Percentiles rank a stretch among this genome's conserved stretches.
Conservation (phyloP, 73 alveolate species). For the Tetrahymena borealis region DNA sequence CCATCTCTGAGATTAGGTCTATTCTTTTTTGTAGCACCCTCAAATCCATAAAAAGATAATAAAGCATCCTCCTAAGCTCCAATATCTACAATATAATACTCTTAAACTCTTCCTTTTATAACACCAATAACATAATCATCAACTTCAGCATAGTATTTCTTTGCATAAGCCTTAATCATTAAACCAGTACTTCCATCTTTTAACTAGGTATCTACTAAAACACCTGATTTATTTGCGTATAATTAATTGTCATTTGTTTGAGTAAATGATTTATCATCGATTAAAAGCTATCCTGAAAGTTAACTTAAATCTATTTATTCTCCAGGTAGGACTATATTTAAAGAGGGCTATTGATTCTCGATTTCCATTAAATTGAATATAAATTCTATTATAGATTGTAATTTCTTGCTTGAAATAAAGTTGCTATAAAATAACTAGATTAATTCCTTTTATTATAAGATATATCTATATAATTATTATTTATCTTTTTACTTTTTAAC, state of each 20-base stretch:
- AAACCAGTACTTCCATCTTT: neutral
- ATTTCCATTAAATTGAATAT: neutral
- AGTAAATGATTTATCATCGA: neutral
- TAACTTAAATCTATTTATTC: neutral
- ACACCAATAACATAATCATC: neutral
- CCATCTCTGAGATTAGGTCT: constrained; percentile 38
- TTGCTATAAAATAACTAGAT: too few species aligned
- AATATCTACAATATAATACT: neutral
- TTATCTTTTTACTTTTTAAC: too few species aligned
- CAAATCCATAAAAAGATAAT: constrained; percentile 24
- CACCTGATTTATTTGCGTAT: neutral
- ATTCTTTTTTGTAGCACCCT: constrained; percentile 59
- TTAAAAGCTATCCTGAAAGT: neutral
- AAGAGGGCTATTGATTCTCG: neutral
- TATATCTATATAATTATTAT: too few species aligned
- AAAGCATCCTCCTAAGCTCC: neutral
- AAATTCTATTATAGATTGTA: too few species aligned
- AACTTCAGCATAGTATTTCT: neutral
- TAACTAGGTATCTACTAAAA: neutral
- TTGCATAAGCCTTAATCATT: neutral
- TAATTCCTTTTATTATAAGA: too few species aligned
- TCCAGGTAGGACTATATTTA: neutral
- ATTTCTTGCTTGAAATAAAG: too few species aligned
- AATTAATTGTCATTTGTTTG: neutral
- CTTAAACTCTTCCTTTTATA: neutral